Evolutionary conservation across 768 basidiomycete genomes (phyloP).

Genomic region (Cystobasidium onofrii): DNA sequence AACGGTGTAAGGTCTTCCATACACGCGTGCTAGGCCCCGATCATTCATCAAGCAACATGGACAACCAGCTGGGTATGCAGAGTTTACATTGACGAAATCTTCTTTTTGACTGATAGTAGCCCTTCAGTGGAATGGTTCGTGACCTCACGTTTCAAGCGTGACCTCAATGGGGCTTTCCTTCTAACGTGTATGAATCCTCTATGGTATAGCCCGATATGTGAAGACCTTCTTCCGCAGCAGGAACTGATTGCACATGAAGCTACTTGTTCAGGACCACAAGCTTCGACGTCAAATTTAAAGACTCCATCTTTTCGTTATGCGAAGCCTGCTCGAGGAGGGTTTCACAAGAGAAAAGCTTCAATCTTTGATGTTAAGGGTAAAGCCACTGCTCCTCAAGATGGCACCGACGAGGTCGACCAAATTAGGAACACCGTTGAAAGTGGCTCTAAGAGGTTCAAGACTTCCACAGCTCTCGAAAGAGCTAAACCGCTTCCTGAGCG

Average conservation of each 20-base stretch:
- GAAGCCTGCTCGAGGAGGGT: neutral
- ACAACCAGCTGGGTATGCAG: neutral
- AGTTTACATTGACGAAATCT: neutral
- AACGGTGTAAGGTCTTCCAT: no score
- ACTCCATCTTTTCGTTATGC: no score
- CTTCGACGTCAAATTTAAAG: neutral
- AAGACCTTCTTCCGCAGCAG: constrained; percentile 10
- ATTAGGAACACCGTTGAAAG: neutral
- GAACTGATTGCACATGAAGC: neutral
- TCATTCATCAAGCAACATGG: neutral
- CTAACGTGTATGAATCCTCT: no score
- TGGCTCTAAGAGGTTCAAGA: constrained; percentile 30
- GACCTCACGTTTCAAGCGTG: no score
- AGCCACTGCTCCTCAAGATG: neutral
- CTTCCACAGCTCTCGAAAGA: constrained; percentile 42
- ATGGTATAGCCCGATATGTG: neutral
- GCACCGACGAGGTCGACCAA: neutral
- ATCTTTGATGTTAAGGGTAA: neutral
- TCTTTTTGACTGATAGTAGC: neutral
- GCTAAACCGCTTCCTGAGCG: constrained; percentile 63
- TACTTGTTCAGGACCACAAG: neutral
- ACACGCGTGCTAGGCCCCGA: neutral
- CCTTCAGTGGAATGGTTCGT: neutral
- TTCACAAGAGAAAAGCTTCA: constrained; percentile 7
- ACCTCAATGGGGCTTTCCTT: no score